Evolutionary conservation across 2,329 filamentous ascomycete genomes (phyloP).

Genomic region (Penicillium freii): DNA sequence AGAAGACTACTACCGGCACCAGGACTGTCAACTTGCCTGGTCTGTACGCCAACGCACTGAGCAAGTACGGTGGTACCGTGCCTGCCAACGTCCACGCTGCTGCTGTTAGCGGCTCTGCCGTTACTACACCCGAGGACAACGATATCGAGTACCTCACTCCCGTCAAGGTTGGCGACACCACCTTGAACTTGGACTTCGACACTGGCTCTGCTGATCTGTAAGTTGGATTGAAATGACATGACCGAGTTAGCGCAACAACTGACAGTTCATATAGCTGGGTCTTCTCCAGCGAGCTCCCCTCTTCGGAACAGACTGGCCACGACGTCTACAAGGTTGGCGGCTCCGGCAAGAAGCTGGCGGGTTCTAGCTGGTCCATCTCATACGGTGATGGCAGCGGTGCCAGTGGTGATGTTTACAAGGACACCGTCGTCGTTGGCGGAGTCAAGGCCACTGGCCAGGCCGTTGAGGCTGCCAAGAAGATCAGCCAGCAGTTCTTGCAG

Average conservation of each 20-base stretch:
- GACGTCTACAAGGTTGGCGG: conserved; percentile 56
- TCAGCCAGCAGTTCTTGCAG: conserved; percentile 54
- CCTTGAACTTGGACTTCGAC: conserved; percentile 67
- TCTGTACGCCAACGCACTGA: conserved; percentile 29
- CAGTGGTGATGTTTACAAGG: conserved; percentile 63
- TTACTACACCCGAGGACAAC: conserved; percentile 48
- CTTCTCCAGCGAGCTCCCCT: conserved; percentile 59
- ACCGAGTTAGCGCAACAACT: neutral
- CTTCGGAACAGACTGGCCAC: conserved; percentile 54
- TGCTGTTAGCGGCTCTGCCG: conserved; percentile 33
- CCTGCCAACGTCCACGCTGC: conserved; percentile 33
- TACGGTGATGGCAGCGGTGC: conserved; percentile 67
- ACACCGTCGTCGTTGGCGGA: conserved; percentile 61
- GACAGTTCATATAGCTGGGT: conserved; percentile 55
- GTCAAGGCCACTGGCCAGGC: conserved; percentile 61
- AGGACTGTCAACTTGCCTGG: conserved; percentile 30
- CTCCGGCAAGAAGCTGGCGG: conserved; percentile 47
- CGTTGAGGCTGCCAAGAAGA: conserved; percentile 61
- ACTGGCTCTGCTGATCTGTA: conserved; percentile 68
- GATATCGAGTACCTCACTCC: conserved; percentile 62
- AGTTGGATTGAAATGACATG: conserved; percentile 28
- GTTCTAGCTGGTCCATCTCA: conserved; percentile 57
- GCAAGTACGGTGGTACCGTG: conserved; percentile 33
- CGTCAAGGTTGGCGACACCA: conserved; percentile 63
- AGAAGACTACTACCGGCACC: conserved; percentile 18